Percentiles rank a stretch among this genome's conserved stretches.
phyloP scores from a whole-genome alignment of 2,329 filamentous ascomycete species.

The Arthrobotrys conoides region DNA sequence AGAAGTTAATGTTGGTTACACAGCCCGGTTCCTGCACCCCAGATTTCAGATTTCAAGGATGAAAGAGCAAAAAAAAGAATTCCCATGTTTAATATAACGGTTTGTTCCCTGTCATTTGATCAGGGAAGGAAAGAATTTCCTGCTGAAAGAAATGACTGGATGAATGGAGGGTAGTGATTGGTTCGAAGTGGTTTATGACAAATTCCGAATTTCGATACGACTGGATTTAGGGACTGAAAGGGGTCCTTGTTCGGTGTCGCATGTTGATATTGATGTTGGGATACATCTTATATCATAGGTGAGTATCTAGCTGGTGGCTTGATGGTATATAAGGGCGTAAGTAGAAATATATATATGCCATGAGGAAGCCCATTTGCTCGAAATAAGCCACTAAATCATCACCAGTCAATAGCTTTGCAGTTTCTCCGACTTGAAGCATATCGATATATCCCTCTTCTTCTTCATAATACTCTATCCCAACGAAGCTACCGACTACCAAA shows the following conservation, averaged over 20 bases:
- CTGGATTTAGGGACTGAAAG: constrained; percentile 29
- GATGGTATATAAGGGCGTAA: background rate
- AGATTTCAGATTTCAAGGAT: background rate
- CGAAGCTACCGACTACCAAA: background rate
- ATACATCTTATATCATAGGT: background rate
- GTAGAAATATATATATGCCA: background rate
- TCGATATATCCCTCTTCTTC: too few relatives aligned
- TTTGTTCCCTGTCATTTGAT: constrained; percentile 9
- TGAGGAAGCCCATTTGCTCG: background rate
- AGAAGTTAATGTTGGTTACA: constrained; percentile 7
- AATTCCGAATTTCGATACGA: constrained; percentile 39
- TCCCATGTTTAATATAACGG: too few relatives aligned
- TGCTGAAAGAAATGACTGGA: constrained; percentile 19
- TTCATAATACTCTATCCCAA: background rate
- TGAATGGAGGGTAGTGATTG: constrained; percentile 5
- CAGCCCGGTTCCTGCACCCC: constrained; percentile 2
- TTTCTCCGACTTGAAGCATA: background rate
- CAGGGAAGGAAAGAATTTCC: constrained; percentile 2
- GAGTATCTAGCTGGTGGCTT: background rate
- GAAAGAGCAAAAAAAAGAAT: background rate
- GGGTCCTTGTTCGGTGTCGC: constrained; percentile 1
- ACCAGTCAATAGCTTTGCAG: background rate
- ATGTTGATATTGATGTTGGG: background rate
- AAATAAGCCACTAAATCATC: background rate
- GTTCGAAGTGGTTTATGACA: constrained; percentile 2